A percentile compares a stretch with the other conserved stretches of the same genome.
phyloP scores from a whole-genome alignment of 768 basidiomycete genomes.

The Termitomyces sp. region DNA sequence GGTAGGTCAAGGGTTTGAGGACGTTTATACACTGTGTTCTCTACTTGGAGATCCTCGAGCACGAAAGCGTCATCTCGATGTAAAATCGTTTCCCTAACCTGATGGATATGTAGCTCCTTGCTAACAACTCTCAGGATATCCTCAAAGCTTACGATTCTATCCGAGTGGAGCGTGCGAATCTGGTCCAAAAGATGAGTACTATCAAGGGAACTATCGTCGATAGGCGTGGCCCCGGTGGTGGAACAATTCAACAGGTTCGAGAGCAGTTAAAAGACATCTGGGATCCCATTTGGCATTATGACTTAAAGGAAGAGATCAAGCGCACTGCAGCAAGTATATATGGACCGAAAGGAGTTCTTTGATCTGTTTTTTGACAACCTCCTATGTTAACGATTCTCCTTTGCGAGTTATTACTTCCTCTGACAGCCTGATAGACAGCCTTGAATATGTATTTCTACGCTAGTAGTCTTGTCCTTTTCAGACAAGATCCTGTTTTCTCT shows the following conservation, averaged over 20 bases:
- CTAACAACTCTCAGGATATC: constrained; percentile 29
- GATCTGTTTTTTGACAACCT: neutral
- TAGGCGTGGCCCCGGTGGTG: constrained; percentile 30
- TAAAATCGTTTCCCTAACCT: constrained; percentile 13
- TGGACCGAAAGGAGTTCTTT: constrained; percentile 3
- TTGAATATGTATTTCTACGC: too few species aligned
- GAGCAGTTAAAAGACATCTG: constrained; percentile 36
- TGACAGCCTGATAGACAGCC: too few species aligned
- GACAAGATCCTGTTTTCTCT: too few species aligned
- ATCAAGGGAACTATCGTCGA: constrained; percentile 44
- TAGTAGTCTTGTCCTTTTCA: too few species aligned
- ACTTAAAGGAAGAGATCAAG: constrained; percentile 37
- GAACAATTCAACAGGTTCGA: constrained; percentile 25
- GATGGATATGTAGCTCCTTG: neutral
- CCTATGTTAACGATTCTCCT: too few species aligned
- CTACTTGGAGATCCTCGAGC: constrained; percentile 43
- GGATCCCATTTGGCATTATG: constrained; percentile 48
- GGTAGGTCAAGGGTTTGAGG: constrained; percentile 58
- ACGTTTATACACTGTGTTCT: constrained; percentile 42
- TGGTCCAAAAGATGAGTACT: constrained; percentile 40
- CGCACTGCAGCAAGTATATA: constrained; percentile 21
- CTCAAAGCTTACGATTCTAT: constrained; percentile 43
- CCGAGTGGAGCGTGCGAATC: constrained; percentile 45
- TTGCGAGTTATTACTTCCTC: too few species aligned
- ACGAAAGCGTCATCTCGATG: constrained; percentile 36